These are phyloP conservation scores for Evansstolkia leycettana DNA, from an alignment of 495 filamentous ascomycete species.

Conservation along the genomic window DNA sequence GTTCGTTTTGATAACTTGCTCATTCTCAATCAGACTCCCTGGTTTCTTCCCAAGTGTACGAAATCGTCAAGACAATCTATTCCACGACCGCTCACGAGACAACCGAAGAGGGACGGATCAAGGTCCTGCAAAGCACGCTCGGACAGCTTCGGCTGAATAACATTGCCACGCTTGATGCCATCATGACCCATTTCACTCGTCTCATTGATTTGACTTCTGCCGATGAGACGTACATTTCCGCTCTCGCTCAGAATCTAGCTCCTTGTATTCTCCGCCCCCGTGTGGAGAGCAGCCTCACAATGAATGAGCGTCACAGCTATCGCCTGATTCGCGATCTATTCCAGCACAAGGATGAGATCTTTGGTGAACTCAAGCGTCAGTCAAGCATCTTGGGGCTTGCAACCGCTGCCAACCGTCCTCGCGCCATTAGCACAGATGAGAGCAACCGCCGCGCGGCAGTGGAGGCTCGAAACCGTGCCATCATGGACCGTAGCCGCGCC, in stretches of 20 bases:
- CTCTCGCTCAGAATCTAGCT: conserved; percentile 66
- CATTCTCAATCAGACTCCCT: conserved; percentile 58
- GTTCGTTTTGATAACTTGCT: neutral
- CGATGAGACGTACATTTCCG: conserved; percentile 71
- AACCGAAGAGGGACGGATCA: conserved; percentile 61
- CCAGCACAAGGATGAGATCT: conserved; percentile 85
- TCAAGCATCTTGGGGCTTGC: conserved; percentile 45
- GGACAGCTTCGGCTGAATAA: conserved; percentile 92
- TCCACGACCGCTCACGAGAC: conserved; percentile 60
- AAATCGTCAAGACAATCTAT: conserved; percentile 97
- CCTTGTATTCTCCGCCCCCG: conserved; percentile 83
- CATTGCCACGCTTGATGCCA: conserved; percentile 94
- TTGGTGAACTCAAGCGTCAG: conserved; percentile 89
- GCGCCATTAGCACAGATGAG: conserved; percentile 91
- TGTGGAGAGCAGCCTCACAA: conserved; percentile 74
- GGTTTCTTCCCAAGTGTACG: conserved; percentile 95
- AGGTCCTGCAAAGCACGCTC: conserved; percentile 90
- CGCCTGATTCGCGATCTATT: conserved; percentile 90
- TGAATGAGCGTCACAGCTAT: conserved; percentile 89
- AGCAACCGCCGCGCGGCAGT: conserved; percentile 87
- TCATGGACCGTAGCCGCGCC: conserved; percentile 61
- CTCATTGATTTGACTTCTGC: conserved; percentile 94
- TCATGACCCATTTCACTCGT: conserved; percentile 96
- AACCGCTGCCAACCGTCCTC: conserved; percentile 39
- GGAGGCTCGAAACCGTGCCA: conserved; percentile 79